A percentile compares a stretch with the other conserved stretches of the same genome.
Conservation (phyloP, 2,329 filamentous ascomycete genomes). For the Aspergillus pseudotamarii region DNA sequence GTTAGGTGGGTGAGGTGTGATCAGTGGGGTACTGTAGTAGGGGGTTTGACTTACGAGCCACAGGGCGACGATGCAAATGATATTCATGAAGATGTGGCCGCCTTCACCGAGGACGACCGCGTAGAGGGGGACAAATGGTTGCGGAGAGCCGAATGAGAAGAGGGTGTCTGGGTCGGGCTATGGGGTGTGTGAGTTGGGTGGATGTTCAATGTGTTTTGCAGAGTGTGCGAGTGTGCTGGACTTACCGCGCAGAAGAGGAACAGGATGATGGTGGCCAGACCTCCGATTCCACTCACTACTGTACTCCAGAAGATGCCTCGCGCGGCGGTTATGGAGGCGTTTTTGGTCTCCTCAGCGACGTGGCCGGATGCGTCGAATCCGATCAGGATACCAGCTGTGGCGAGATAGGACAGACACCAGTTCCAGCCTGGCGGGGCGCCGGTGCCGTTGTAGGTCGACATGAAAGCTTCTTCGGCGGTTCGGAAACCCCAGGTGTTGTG, state of each 20-base stretch:
- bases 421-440: slow-evolving; percentile 62
- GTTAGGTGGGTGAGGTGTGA: not conserved
- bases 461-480: slow-evolving; percentile 61
- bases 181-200: slow-evolving; percentile 3
- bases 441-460: slow-evolving; percentile 62
- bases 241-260: slow-evolving; percentile 61
- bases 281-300: slow-evolving; percentile 58
- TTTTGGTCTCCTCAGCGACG: slow-evolving; percentile 64
- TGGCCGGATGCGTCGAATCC: slow-evolving; percentile 65
- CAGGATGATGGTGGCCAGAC: slow-evolving; percentile 58
- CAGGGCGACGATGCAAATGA: slow-evolving; percentile 56
- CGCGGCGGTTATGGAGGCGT: slow-evolving; percentile 54
- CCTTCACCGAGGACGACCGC: slow-evolving; percentile 58
- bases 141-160: slow-evolving; percentile 57
- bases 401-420: slow-evolving; percentile 64
- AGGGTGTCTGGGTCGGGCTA: slow-evolving; percentile 55
- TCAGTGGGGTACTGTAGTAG: no score
- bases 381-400: slow-evolving; percentile 63
- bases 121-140: slow-evolving; percentile 63
- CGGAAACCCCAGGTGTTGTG: slow-evolving; percentile 61
- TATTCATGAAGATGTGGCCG: slow-evolving; percentile 63
- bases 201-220: not conserved
- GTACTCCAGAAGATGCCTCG: slow-evolving; percentile 65
- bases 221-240: no score
- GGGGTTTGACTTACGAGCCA: slow-evolving; percentile 50